A percentile compares a stretch with the other conserved stretches of the same genome.
phyloP scores from a whole-genome alignment of 805 yeast species.

The Saccharomycopsis vini region DNA sequence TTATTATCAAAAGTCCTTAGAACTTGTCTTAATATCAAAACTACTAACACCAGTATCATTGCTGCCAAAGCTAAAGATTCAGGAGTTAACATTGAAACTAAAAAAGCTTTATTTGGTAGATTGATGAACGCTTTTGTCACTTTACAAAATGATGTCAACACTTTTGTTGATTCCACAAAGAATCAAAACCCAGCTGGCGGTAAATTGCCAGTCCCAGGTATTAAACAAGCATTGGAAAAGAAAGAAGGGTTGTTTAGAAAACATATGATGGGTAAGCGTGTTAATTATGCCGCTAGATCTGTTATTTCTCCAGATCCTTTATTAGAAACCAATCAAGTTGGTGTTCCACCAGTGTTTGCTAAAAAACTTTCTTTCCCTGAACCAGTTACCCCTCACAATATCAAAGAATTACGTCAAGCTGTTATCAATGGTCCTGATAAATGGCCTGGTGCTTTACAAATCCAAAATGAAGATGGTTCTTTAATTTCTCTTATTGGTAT shows the following conservation, averaged over 20 bases:
- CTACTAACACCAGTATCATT: conserved; percentile 76
- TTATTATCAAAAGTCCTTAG: conserved; percentile 70
- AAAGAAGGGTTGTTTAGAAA: conserved; percentile 97
- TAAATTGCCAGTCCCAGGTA: conserved; percentile 76
- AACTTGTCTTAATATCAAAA: conserved; percentile 76
- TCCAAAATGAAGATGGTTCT: conserved; percentile 92
- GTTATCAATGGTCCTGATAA: conserved; percentile 95
- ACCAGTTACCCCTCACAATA: conserved; percentile 90
- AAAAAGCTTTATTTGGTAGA: conserved; percentile 72
- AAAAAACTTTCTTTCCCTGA: conserved; percentile 93
- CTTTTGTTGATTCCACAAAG: conserved; percentile 85
- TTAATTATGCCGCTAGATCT: conserved; percentile 96
- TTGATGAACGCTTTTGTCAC: conserved; percentile 95
- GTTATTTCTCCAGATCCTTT: conserved; percentile 99
- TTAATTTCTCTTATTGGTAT: conserved; percentile 75
- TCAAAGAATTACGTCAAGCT: conserved; percentile 83
- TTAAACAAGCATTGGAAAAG: conserved; percentile 95
- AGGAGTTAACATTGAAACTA: conserved; percentile 54
- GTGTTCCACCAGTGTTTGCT: conserved; percentile 98
- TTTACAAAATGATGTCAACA: conserved; percentile 89
- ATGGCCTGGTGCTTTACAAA: conserved; percentile 98
- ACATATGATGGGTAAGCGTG: conserved; percentile 99
- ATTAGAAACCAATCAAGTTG: conserved; percentile 95
- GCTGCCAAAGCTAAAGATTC: conserved; percentile 47
- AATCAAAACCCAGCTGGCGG: conserved; percentile 64